A percentile compares a stretch with the other conserved stretches of the same genome.
phyloP scores from a whole-genome alignment of 148 eudicot species.

The Amaranthus hypochondriacus region DNA sequence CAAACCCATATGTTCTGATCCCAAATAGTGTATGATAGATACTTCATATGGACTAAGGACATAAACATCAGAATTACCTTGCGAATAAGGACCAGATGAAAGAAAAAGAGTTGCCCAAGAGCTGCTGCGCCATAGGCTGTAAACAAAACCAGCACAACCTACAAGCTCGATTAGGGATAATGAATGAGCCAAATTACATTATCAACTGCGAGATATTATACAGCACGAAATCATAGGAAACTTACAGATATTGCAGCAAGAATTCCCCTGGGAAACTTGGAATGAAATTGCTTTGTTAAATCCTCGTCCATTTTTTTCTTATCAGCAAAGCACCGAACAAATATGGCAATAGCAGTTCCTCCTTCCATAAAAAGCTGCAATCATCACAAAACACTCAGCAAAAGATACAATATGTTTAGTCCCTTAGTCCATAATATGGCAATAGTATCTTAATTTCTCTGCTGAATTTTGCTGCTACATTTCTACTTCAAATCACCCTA shows the following conservation, averaged over 20 bases:
- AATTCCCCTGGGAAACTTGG: conserved; percentile 65
- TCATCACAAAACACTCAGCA: not conserved
- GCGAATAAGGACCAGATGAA: conserved; percentile 81
- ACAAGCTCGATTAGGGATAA: conserved; percentile 17
- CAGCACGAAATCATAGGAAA: not conserved
- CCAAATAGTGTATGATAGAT: not conserved
- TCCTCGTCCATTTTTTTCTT: conserved; percentile 55
- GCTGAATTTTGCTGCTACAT: no score
- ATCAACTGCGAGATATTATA: not conserved
- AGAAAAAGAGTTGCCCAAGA: conserved; percentile 90
- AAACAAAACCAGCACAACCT: conserved; percentile 60
- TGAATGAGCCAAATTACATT: not conserved
- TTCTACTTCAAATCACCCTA: no score
- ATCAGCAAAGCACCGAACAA: conserved; percentile 77
- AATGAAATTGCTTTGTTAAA: conserved; percentile 32
- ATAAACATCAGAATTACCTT: conserved; percentile 47
- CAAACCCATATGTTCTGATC: not conserved
- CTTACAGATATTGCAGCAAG: conserved; percentile 72
- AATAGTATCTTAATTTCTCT: no score
- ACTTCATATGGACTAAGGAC: not conserved
- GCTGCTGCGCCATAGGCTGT: conserved; percentile 82
- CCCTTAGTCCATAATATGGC: no score
- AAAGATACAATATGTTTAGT: not conserved
- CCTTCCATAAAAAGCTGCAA: conserved; percentile 76
- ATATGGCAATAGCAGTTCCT: conserved; percentile 76